Evolutionary conservation across 2,329 filamentous ascomycete genomes (phyloP).

Genomic region (Ophiosphaerella herpotricha): DNA sequence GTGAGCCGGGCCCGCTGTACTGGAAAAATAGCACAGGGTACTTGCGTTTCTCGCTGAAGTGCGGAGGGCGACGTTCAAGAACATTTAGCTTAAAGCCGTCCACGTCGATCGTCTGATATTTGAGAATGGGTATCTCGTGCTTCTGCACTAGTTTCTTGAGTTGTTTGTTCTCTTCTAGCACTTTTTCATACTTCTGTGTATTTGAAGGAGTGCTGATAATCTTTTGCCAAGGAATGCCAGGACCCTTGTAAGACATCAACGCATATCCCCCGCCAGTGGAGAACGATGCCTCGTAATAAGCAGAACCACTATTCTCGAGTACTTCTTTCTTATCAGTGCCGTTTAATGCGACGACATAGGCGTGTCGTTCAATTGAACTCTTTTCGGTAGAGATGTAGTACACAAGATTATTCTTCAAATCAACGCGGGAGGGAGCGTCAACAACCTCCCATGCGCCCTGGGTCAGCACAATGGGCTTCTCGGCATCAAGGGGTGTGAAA

Average conservation of each 20-base stretch:
- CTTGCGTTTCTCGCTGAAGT: slow-evolving; percentile 80
- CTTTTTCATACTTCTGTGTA: slow-evolving; percentile 65
- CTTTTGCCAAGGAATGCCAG: slow-evolving; percentile 86
- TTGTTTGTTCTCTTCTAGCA: slow-evolving; percentile 76
- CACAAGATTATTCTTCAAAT: slow-evolving; percentile 81
- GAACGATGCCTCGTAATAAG: slow-evolving; percentile 83
- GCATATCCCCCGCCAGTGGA: slow-evolving; percentile 81
- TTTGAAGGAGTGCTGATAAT: slow-evolving; percentile 82
- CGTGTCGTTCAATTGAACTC: slow-evolving; percentile 84
- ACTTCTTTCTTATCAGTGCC: slow-evolving; percentile 74
- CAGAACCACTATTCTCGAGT: slow-evolving; percentile 73
- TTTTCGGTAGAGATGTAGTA: slow-evolving; percentile 91
- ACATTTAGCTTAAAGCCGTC: slow-evolving; percentile 74
- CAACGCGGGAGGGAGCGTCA: slow-evolving; percentile 79
- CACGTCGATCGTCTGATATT: slow-evolving; percentile 84
- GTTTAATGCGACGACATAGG: slow-evolving; percentile 87
- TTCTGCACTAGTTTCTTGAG: slow-evolving; percentile 72
- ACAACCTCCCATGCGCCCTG: slow-evolving; percentile 92
- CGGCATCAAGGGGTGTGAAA: slow-evolving; percentile 84
- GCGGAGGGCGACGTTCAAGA: slow-evolving; percentile 84
- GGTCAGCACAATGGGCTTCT: slow-evolving; percentile 83
- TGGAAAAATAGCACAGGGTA: slow-evolving; percentile 96
- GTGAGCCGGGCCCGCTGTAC: slow-evolving; percentile 93
- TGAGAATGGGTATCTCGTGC: slow-evolving; percentile 80
- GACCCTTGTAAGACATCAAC: slow-evolving; percentile 82